A percentile compares a stretch with the other conserved stretches of the same genome.
Evolutionary conservation across 2,329 filamentous ascomycete genomes (phyloP).

Genomic region (Purpureocillium takamizusanense): DNA sequence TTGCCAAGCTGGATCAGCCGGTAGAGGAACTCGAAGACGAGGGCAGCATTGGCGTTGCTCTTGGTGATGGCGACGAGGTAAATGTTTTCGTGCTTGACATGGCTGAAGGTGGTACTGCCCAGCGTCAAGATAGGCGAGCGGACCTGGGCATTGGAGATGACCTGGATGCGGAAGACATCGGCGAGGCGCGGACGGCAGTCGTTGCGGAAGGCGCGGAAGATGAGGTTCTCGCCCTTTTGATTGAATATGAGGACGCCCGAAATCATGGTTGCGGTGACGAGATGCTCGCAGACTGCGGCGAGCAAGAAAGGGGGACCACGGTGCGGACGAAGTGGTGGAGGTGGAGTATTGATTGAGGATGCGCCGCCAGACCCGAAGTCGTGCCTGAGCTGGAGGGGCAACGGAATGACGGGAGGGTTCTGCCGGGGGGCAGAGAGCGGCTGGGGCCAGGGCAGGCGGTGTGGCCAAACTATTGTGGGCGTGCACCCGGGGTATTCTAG

Average conservation of each 20-base stretch:
- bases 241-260: constrained; percentile 98
- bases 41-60: constrained; percentile 96
- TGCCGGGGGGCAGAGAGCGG: too few relatives aligned
- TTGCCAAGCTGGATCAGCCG: constrained; percentile 81
- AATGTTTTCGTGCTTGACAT: constrained; percentile 99
- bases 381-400: too few relatives aligned
- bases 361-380: too few relatives aligned
- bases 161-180: constrained; percentile 98
- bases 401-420: too few relatives aligned
- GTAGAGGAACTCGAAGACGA: constrained; percentile 97
- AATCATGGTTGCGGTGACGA: constrained; percentile 53
- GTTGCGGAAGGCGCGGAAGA: constrained; percentile 97
- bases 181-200: constrained; percentile 95
- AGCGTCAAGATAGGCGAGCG: constrained; percentile 95
- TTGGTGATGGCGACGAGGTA: constrained; percentile 96
- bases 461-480: too few relatives aligned
- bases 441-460: too few relatives aligned
- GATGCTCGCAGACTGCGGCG: too few relatives aligned
- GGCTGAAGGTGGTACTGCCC: constrained; percentile 96
- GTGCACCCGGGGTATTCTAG: too few relatives aligned
- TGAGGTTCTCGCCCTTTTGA: constrained; percentile 98
- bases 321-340: too few relatives aligned
- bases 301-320: too few relatives aligned
- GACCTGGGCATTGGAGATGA: constrained; percentile 96
- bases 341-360: too few relatives aligned